A percentile compares a stretch with the other conserved stretches of the same genome.
These are phyloP conservation scores for Nigrospora sphaerica DNA, from an alignment of 2,329 filamentous ascomycete genomes.

Conservation along the genomic window DNA sequence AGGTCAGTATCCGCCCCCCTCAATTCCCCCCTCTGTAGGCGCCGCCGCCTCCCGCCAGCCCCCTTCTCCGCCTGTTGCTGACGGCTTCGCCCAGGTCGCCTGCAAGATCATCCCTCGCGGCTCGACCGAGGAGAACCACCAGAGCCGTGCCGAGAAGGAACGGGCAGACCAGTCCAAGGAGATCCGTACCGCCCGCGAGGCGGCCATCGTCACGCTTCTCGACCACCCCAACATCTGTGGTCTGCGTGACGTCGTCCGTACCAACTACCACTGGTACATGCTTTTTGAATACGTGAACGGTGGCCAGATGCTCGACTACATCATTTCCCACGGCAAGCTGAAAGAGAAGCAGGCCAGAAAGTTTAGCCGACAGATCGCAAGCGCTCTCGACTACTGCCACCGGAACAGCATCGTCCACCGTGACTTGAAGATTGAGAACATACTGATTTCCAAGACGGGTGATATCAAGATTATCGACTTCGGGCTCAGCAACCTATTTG, in stretches of 20 bases:
- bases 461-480: slow-evolving; percentile 99
- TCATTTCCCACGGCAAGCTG: slow-evolving; percentile 93
- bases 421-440: slow-evolving; percentile 98
- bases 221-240: slow-evolving; percentile 95
- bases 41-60: slow-evolving; percentile 1
- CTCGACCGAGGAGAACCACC: slow-evolving; percentile 77
- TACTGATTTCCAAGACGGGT: slow-evolving; percentile 96
- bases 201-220: slow-evolving; percentile 89
- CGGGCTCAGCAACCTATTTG: slow-evolving; percentile 91
- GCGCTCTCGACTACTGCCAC: slow-evolving; percentile 94
- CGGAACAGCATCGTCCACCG: slow-evolving; percentile 97
- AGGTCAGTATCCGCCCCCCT: slow-evolving; percentile 48
- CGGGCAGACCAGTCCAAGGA: slow-evolving; percentile 95
- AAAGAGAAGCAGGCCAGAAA: slow-evolving; percentile 98
- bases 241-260: slow-evolving; percentile 89
- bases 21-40: slow-evolving; percentile 1
- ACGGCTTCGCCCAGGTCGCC: slow-evolving; percentile 57
- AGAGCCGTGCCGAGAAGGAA: slow-evolving; percentile 67
- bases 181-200: slow-evolving; percentile 87
- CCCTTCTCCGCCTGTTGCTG: slow-evolving; percentile 4
- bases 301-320: slow-evolving; percentile 99
- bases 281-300: slow-evolving; percentile 98
- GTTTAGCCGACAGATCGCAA: slow-evolving; percentile 94
- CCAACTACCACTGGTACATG: slow-evolving; percentile 99
- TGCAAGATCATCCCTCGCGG: slow-evolving; percentile 95